A percentile compares a stretch with the other conserved stretches of the same genome.
These are phyloP conservation scores for Sporothrix pseudoabietina DNA, from an alignment of 2,329 filamentous ascomycete species.

Conservation along the genomic window DNA sequence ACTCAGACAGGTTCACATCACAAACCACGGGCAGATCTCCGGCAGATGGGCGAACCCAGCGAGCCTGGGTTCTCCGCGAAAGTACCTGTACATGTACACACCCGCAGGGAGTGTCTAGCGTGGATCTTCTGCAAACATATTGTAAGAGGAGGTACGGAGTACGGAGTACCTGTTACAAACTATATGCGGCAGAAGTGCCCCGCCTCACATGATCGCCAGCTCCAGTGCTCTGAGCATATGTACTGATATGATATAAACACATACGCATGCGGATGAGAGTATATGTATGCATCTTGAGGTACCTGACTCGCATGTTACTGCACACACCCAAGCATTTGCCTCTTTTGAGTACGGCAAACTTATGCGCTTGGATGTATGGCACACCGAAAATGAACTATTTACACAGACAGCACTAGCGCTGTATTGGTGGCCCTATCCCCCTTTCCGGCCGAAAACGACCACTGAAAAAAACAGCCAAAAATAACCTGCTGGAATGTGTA, in stretches of 20 bases:
- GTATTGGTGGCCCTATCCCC: not conserved
- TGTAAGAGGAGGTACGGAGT: no score
- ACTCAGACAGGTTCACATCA: no score
- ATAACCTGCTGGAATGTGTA: not conserved
- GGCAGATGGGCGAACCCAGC: not conserved
- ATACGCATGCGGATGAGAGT: no score
- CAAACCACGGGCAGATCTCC: not conserved
- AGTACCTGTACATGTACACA: not conserved
- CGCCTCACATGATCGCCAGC: not conserved
- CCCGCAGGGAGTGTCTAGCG: not conserved
- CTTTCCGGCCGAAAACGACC: not conserved
- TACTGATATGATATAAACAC: no score
- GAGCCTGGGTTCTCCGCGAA: not conserved
- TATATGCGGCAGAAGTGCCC: not conserved
- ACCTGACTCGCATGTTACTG: no score
- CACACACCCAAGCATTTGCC: no score
- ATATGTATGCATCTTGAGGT: no score
- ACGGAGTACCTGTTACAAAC: not conserved
- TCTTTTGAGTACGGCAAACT: not conserved
- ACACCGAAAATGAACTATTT: not conserved
- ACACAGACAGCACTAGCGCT: not conserved
- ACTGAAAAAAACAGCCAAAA: not conserved
- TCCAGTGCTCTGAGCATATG: not conserved
- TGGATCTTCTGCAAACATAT: not conserved
- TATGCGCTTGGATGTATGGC: not conserved